Conservation (phyloP, 2,329 filamentous ascomycete genomes). For the Venturiaceae sp. region DNA sequence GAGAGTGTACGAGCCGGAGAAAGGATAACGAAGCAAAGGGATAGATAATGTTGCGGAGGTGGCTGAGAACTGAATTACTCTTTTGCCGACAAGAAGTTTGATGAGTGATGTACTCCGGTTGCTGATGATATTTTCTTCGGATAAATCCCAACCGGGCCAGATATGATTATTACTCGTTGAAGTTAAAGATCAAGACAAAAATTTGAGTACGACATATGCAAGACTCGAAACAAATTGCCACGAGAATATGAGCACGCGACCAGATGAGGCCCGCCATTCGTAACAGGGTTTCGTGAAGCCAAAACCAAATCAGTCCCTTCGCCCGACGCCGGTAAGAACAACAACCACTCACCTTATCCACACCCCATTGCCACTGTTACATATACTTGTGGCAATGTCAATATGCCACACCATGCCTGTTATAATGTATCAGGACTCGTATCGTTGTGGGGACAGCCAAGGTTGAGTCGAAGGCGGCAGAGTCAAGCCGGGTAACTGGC, state of each 20-base stretch:
- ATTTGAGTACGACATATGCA: too few relatives aligned
- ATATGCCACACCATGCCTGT: neutral
- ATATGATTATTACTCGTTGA: too few relatives aligned
- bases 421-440: neutral
- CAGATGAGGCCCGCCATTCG: neutral
- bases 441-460: neutral
- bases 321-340: neutral
- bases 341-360: neutral
- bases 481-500: neutral
- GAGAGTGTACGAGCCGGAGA: too few relatives aligned
- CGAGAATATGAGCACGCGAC: neutral
- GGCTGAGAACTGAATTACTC: too few relatives aligned
- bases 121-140: too few relatives aligned
- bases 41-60: too few relatives aligned
- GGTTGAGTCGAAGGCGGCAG: neutral
- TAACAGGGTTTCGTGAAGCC: neutral
- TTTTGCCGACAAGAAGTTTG: too few relatives aligned
- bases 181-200: too few relatives aligned
- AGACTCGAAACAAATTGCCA: neutral
- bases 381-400: too few relatives aligned
- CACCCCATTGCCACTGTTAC: neutral
- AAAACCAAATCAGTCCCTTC: neutral
- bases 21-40: too few relatives aligned
- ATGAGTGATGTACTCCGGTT: too few relatives aligned
- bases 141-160: too few relatives aligned